These are phyloP conservation scores for Aphanomyces cochlioides DNA, from an alignment of 352 stramenopile species.

Conservation along the genomic window DNA sequence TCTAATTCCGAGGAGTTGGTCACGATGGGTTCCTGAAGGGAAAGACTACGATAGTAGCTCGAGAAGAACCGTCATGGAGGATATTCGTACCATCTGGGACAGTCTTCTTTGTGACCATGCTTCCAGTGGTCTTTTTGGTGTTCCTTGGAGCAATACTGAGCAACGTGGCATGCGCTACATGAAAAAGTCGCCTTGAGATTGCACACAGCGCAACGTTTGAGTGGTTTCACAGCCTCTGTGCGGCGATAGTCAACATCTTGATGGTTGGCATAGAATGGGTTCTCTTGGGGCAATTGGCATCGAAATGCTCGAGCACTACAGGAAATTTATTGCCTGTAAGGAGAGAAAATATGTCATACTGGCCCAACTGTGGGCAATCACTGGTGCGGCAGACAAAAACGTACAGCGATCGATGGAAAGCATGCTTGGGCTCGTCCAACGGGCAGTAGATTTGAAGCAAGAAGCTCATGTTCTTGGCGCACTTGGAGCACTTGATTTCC, in stretches of 20 bases:
- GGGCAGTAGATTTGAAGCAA: slow-evolving; percentile 92
- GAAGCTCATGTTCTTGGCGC: slow-evolving; percentile 57
- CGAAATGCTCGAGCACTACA: slow-evolving; percentile 69
- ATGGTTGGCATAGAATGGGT: slow-evolving; percentile 80
- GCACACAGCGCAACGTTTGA: slow-evolving; percentile 52
- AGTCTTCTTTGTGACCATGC: slow-evolving; percentile 64
- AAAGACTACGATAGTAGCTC: slow-evolving; percentile 31
- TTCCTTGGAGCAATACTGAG: slow-evolving; percentile 69
- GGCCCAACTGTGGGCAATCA: slow-evolving; percentile 53
- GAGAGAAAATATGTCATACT: slow-evolving; percentile 25
- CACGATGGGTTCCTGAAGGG: slow-evolving; percentile 46
- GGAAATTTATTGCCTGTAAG: not conserved
- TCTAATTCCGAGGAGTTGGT: slow-evolving; percentile 39
- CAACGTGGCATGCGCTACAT: slow-evolving; percentile 68
- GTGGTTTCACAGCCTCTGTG: not conserved
- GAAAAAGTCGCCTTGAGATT: slow-evolving; percentile 59
- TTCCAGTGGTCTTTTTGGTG: slow-evolving; percentile 82
- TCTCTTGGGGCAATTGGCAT: slow-evolving; percentile 83
- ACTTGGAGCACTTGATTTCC: slow-evolving; percentile 54
- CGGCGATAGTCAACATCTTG: slow-evolving; percentile 42
- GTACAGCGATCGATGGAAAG: slow-evolving; percentile 93
- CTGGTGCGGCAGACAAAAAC: slow-evolving; percentile 86
- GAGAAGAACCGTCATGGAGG: not conserved
- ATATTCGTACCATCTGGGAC: slow-evolving; percentile 44
- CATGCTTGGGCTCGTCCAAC: slow-evolving; percentile 75